phyloP scores from a whole-genome alignment of 345 rosid genomes.

The Abelmoschus esculentus region DNA sequence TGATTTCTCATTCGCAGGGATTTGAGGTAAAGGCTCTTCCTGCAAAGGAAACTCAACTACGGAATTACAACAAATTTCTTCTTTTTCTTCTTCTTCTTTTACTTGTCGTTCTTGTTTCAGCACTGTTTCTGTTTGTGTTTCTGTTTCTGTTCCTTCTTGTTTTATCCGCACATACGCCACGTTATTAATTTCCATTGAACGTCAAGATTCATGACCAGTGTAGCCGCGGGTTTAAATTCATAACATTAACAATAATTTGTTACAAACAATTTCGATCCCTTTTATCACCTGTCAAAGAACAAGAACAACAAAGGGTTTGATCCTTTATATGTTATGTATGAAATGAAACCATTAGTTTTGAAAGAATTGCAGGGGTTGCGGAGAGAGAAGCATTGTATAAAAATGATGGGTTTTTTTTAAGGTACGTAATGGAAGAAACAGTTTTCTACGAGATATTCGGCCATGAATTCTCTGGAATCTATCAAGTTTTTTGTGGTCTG shows the following conservation, averaged over 20 bases:
- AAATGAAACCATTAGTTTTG: not conserved
- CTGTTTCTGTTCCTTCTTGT: not conserved
- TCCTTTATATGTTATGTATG: not conserved
- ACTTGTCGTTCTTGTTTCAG: not conserved
- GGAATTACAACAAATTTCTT: not conserved
- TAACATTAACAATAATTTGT: not conserved
- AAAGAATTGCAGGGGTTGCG: not conserved
- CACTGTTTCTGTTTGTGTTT: not conserved
- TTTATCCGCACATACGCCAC: conserved; percentile 14
- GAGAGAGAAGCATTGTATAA: not conserved
- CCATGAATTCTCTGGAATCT: conserved; percentile 1
- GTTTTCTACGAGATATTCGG: conserved; percentile 1
- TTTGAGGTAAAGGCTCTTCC: not conserved
- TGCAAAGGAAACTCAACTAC: not conserved
- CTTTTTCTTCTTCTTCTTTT: not conserved
- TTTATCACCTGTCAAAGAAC: not conserved
- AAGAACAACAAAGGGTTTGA: not conserved
- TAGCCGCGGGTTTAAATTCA: not conserved
- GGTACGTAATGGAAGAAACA: not conserved
- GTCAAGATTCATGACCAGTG: not conserved
- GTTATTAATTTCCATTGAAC: conserved; percentile 8
- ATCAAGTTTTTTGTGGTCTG: conserved; percentile 3
- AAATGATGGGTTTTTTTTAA: not conserved
- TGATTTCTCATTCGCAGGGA: not conserved
- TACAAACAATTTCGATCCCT: not conserved